These are phyloP conservation scores for Talaromyces sp. DNA, from an alignment of 2,329 filamentous ascomycete species.

Conservation along the genomic window DNA sequence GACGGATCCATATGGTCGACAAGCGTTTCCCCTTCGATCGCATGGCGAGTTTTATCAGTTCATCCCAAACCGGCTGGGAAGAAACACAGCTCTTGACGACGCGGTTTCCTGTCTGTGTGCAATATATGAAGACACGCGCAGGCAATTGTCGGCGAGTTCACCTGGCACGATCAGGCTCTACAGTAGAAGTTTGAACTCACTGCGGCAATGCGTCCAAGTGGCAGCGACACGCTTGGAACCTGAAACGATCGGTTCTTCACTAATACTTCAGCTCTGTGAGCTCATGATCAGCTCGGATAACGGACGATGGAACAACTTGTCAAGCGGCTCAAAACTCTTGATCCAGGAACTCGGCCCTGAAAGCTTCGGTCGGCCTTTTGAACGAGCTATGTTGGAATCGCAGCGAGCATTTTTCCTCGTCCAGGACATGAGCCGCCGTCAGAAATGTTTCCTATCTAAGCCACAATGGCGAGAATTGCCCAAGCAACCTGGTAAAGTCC, in stretches of 20 bases:
- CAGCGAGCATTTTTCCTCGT: slow-evolving; percentile 20
- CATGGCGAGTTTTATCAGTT: slow-evolving; percentile 11
- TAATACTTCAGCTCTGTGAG: slow-evolving; percentile 20
- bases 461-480: slow-evolving; percentile 16
- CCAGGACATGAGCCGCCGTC: slow-evolving; percentile 16
- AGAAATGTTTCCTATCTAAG: slow-evolving; percentile 17
- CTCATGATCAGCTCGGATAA: slow-evolving; percentile 15
- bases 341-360: slow-evolving; percentile 17
- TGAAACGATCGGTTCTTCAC: slow-evolving; percentile 19
- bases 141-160: background rate
- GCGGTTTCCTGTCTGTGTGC: slow-evolving; percentile 8
- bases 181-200: slow-evolving; percentile 3
- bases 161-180: background rate
- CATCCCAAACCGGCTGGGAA: slow-evolving; percentile 6
- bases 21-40: slow-evolving; percentile 6
- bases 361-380: slow-evolving; percentile 15
- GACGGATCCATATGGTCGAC: background rate
- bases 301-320: slow-evolving; percentile 19
- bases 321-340: slow-evolving; percentile 17
- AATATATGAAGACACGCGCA: slow-evolving; percentile 5
- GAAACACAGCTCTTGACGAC: slow-evolving; percentile 8
- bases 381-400: slow-evolving; percentile 20
- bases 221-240: slow-evolving; percentile 5
- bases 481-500: background rate
- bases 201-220: slow-evolving; percentile 6